These are phyloP conservation scores for Peronospora destructor DNA, from an alignment of 352 stramenopile genomes.

Conservation along the genomic window DNA sequence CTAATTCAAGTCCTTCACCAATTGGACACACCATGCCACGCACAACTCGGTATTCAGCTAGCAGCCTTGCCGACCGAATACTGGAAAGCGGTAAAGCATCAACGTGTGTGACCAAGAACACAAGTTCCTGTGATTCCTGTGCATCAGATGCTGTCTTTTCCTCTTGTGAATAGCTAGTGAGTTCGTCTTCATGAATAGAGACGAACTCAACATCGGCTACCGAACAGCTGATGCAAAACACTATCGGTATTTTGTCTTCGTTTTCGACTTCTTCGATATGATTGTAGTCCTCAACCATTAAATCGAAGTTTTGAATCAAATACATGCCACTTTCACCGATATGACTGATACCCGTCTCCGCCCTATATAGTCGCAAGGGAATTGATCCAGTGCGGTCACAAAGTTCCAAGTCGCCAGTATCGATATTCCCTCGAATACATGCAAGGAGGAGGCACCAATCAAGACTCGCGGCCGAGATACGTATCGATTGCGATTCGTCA, in stretches of 20 bases:
- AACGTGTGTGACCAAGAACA: constrained; percentile 31
- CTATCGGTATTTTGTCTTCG: constrained; percentile 12
- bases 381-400: constrained; percentile 39
- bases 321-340: constrained; percentile 17
- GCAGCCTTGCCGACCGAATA: constrained; percentile 2
- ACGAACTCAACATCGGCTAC: constrained; percentile 20
- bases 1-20: constrained; percentile 4
- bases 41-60: constrained; percentile 33
- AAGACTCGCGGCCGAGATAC: constrained; percentile 17
- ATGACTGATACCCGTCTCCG: constrained; percentile 1
- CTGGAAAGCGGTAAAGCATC: constrained; percentile 16
- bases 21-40: constrained; percentile 30
- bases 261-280: not conserved
- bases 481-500: constrained; percentile 5
- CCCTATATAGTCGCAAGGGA: constrained; percentile 18
- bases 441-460: constrained; percentile 36
- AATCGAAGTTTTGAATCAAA: constrained; percentile 29
- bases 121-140: constrained; percentile 6
- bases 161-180: constrained; percentile 1
- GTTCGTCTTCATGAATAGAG: constrained; percentile 16
- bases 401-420: constrained; percentile 35
- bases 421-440: constrained; percentile 28
- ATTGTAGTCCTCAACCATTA: constrained; percentile 29
- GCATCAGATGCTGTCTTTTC: not conserved
- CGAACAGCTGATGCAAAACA: constrained; percentile 24